phyloP scores from a whole-genome alignment of 108 stramenopile species.

The Cylindrotheca closterium region DNA sequence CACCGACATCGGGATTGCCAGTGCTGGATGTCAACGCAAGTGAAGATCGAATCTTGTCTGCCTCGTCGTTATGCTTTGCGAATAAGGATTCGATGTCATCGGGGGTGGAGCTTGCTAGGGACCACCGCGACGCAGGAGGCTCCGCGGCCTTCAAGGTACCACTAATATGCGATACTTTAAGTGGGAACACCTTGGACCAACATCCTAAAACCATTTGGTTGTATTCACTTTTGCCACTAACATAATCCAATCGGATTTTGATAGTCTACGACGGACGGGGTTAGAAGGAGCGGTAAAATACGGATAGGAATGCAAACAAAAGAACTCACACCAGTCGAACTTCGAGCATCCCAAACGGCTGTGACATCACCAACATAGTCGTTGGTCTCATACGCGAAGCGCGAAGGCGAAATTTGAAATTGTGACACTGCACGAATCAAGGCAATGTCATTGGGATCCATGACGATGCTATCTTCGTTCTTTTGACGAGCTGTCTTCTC shows the following conservation, averaged over 20 bases:
- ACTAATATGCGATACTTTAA: conserved; percentile 7
- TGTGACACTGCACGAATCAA: background rate
- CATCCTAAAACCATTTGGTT: conserved; percentile 7
- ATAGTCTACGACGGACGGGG: too few species aligned
- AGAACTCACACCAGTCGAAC: background rate
- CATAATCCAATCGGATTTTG: too few species aligned
- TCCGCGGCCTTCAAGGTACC: background rate
- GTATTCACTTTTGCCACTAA: too few species aligned
- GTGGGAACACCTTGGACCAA: conserved; percentile 13
- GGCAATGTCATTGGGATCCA: background rate
- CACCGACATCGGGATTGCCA: background rate
- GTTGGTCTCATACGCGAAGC: background rate
- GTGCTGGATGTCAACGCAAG: background rate
- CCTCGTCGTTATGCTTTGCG: background rate
- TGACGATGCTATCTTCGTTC: background rate
- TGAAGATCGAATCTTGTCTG: background rate
- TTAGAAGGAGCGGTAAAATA: background rate
- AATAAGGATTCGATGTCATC: too few species aligned
- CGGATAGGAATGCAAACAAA: background rate
- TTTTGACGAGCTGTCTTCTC: background rate
- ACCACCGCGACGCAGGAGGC: too few species aligned
- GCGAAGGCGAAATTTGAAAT: background rate
- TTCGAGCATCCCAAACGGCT: background rate
- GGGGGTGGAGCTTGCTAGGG: too few species aligned
- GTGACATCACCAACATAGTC: background rate